Evolutionary conservation across 2,329 filamentous ascomycete genomes (phyloP).

Genomic region (Thelonectria rubi): DNA sequence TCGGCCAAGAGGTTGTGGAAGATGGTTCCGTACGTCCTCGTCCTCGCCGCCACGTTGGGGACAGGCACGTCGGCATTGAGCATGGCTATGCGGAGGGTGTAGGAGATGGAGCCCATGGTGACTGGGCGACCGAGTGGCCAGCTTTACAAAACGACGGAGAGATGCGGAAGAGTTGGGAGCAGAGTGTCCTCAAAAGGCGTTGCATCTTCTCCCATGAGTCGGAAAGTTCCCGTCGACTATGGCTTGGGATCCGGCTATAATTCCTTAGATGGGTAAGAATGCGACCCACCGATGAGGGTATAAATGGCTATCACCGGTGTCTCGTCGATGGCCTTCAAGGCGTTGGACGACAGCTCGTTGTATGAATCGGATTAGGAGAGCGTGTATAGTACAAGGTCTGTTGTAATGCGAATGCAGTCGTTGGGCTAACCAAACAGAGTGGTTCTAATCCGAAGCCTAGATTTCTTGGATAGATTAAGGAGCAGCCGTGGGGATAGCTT

Average conservation of each 20-base stretch:
- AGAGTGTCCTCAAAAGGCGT: not conserved
- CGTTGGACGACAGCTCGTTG: not conserved
- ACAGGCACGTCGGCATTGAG: constrained; percentile 36
- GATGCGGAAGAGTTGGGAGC: not conserved
- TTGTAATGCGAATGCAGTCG: not conserved
- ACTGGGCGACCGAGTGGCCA: no score
- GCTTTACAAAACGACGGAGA: no score
- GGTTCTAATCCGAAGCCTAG: not conserved
- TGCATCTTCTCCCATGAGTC: not conserved
- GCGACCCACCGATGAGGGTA: constrained; percentile 2
- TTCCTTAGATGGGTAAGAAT: not conserved
- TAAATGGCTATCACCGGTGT: constrained; percentile 2
- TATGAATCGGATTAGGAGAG: not conserved
- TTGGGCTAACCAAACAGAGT: not conserved
- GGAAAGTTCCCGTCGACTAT: not conserved
- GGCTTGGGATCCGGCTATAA: constrained; percentile 1
- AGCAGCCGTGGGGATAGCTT: no score
- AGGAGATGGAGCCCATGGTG: constrained; percentile 25
- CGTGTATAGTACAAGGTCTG: not conserved
- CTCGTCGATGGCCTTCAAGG: not conserved
- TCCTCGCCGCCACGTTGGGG: constrained; percentile 26
- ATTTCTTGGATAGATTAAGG: not conserved
- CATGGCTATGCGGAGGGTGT: constrained; percentile 35
- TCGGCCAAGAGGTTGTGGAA: constrained; percentile 33
- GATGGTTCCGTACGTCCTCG: constrained; percentile 31